Percentiles rank a stretch among this genome's conserved stretches.
phyloP scores from a whole-genome alignment of 805 yeast genomes.

The Ogataea paraovalis region DNA sequence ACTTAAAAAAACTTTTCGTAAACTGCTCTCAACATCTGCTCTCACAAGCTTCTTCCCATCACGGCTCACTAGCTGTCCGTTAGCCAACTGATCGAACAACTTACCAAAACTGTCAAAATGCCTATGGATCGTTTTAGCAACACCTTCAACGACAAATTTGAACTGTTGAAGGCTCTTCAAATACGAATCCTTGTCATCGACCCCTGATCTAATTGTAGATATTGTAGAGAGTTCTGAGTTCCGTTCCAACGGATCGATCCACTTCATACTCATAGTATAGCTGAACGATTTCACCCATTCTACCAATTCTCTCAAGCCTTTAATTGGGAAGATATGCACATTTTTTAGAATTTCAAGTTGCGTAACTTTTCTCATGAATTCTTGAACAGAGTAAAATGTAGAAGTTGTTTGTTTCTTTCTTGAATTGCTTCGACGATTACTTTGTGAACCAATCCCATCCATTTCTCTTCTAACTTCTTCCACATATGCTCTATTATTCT shows the following conservation, averaged over 20 bases:
- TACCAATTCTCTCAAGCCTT: conserved; percentile 41
- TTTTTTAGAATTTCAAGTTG: conserved; percentile 44
- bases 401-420: conserved; percentile 3
- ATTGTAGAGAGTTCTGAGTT: conserved; percentile 52
- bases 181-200: conserved; percentile 42
- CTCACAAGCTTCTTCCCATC: conserved; percentile 27
- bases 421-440: conserved; percentile 6
- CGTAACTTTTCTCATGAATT: conserved; percentile 39
- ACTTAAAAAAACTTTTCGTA: conserved; percentile 46
- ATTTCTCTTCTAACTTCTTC: conserved; percentile 21
- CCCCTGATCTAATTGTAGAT: conserved; percentile 53
- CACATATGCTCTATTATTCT: conserved; percentile 44
- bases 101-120: conserved; percentile 35
- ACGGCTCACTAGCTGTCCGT: conserved; percentile 1
- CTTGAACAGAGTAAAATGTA: conserved; percentile 17
- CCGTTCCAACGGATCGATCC: conserved; percentile 54
- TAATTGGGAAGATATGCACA: conserved; percentile 48
- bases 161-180: conserved; percentile 51
- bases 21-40: conserved; percentile 44
- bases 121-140: conserved; percentile 39
- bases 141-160: conserved; percentile 51
- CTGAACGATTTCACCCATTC: conserved; percentile 56
- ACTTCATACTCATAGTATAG: conserved; percentile 47
- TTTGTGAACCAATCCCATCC: conserved; percentile 7
- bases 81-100: conserved; percentile 24